Base-by-base conservation (phyloP, 2,329 filamentous ascomycete genomes). In the Cercospora sojina region DNA sequence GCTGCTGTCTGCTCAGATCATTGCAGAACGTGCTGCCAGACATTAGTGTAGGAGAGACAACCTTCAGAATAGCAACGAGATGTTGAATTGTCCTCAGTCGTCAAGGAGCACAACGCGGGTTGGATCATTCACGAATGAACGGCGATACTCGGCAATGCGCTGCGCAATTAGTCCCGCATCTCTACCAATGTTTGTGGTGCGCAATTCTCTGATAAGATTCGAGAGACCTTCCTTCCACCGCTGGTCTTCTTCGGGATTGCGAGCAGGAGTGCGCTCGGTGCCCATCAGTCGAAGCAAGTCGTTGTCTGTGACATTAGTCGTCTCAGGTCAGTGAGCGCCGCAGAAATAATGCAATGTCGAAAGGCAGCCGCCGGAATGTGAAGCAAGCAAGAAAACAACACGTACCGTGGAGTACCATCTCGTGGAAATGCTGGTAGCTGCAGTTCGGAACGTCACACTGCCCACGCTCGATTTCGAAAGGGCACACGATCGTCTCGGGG, bases 371-470 rank as follows among this genome's bases (percentile, higher is more conserved):
- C 10, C 18, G 29, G 20, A 27, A n/a, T 41, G 31, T 16, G 29
- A 27, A 31, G 18, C 8, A 25, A 18, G 25, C 8, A 16, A 20
- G n/a, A 23, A 32, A 58, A 64, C 47, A 29, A 67, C 47, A 73
- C 67, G 58, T 65, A 72, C 68, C 65, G 65, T 69, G 62, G 32
- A 69, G 65, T 18, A 51, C 57, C 67, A 71, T 90, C 68, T 87
- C 83, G 72, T 85, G 83, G 77, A 96, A 93, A 81, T 99, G 95
- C 82, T 98, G 89, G 70, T 82, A 89, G 64, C 87, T 81, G 80
- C 95, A 99, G 63, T 86, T 83, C 66, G 81, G 77, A 75, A 93
- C 91, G 72, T 90, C 89, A 85, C 95, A 98, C 71, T 67, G 35
- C n/a, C 88, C 87, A 61, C 88, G 88, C 57, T 84, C 83, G 69